Base-by-base conservation (phyloP, 495 filamentous ascomycete species). In the Tuber magnatum region DNA sequence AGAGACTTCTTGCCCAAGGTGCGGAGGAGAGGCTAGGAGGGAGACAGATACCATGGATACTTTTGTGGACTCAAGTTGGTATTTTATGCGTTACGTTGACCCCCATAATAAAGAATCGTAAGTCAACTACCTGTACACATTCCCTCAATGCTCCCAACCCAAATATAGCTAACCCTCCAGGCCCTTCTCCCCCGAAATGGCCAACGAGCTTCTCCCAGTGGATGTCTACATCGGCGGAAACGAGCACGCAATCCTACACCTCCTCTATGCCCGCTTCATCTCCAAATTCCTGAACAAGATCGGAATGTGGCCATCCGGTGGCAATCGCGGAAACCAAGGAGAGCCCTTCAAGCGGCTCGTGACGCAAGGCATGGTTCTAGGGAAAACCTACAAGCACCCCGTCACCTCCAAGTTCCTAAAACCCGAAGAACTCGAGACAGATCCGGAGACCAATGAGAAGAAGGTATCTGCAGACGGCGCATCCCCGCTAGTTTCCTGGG, bases 31-130 rank as follows among this genome's bases (percentile, higher is more conserved):
- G 7, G 93, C 93, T 12, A 91, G 88, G 80, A 89, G 93, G 43
- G 93, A 97, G 80, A 97, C 93, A 3, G 93, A 97, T 81, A 97
- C 93, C 0, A 96, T 97, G 93, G 93, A 97, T 83, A 97, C 93
- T 0, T 97, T 97, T 83, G 92, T 97, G 51, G 93, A 97, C 83
- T 94, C 92, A 0, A 94, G 92, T 68, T 97, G 93, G 93, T 97
- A 97, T 82, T 96, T 88, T 78, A 88, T 94, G 85, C 88, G 93
- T 0, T 97, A 92, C 80, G 82, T 90, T 51, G 92, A 94, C 77
- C 83, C 91, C 1, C 84, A 89, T 3, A 94, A 94, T 79, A 81
- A 85, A 51, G 82, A 87, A 20, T 51, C 75, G 77, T 79, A 28
- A 0, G 48, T 41, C 61, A 46, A 42, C 48, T 4, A 22, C 43